Evolutionary conservation across 768 basidiomycete genomes (phyloP), one percentile per base, ranked within the genome.

Genomic region (Rhizopogon salebrosus): DNA sequence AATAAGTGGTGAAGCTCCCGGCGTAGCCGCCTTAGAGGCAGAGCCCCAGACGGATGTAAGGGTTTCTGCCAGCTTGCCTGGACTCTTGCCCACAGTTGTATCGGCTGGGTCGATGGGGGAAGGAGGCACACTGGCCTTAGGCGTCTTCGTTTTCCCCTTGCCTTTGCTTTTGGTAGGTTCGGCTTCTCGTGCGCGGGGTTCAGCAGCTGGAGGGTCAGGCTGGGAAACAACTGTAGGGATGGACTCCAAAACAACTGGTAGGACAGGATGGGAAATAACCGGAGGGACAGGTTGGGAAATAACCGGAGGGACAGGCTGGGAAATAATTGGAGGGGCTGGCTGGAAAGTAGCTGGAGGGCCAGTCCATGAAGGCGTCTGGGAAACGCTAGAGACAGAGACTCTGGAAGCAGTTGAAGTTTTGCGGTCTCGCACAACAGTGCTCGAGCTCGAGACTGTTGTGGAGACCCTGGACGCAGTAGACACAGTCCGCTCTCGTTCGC

Each of bases 31-130:
- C 54, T 62, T 63, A 55, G 61, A 62, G 40, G 64, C 61, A 4
- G 68, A 57, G 26, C 80, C 82, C 79, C 82, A 82, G 5, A 80
- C 69, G 0, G 79, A 72, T 20, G 62, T 72, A 40, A 80, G 72
- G 4, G 74, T 60, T 1, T 80, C 70, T 1, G 61, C 74, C 20
- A 80, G 70, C 49, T 65, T 70, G 10, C 68, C 66, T 11, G 72
- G 62, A 34, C 69, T 69, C 42, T 71, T 71, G 26, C 72, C 70
- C 22, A 71, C 71, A 18, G 69, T 62, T 14, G 70, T 57, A 65
- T 75, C 59, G 60, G 66, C 61, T 56, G 64, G 50, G 57, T 72
- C 67, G 61, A 75, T 55, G 26, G 68, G 64, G 16, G 65, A 62
- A 43, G 3, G 60, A 3, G 45, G 55, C 51, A 65, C 64, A 54